Base-by-base conservation (phyloP, 768 basidiomycete species). In the Mycena sanguinolenta region DNA sequence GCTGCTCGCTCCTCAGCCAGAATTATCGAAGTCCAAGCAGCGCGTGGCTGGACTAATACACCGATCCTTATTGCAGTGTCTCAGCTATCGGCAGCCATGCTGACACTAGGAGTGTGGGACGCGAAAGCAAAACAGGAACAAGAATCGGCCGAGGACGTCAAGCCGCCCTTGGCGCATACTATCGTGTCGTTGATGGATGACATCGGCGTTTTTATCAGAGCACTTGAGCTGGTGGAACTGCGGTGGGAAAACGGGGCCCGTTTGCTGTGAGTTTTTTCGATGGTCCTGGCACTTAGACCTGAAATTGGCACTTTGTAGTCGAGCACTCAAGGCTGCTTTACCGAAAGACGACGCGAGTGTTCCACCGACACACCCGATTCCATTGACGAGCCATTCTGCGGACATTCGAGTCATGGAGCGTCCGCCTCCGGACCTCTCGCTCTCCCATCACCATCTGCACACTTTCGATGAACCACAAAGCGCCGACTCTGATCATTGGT, bases 61-160 rank as follows among this genome's bases (percentile, higher is more conserved):
- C 84, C 85, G 10, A 81, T 73, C 46, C 75, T 88, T 38, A 84
- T 87, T 55, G 79, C 84, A 71, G 79, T 81, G 21, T 82, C 88
- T 13, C 85, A 90, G 71, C 77, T 88, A 46, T 86, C 84, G 46
- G 86, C 88, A 1, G 87, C 84, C 7, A 79, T 88, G 13, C 79
- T 92, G 19, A 77, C 90, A n/a, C 79, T 89, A 64, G 82, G 84
- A 53, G 79, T 88, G n/a, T 92, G 91, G 90, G 84, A 87, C 67
- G 72, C 88, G 59, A 90, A 87, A 73, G 76, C 79, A 58, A 84
- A 85, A 70, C 85, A 87, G 59, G 83, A 81, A 55, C 75, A 67
- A 6, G 79, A 81, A 46, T 77, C 75, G 9, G 30, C 34, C 42
- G 75, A 78, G n/a, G 84, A 84, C 61, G 70, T 80, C 38, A 82